Evolutionary conservation across 176 grass and related monocot species (phyloP), one percentile per base, ranked within the genome.

Genomic region (Phyllostachys edulis): DNA sequence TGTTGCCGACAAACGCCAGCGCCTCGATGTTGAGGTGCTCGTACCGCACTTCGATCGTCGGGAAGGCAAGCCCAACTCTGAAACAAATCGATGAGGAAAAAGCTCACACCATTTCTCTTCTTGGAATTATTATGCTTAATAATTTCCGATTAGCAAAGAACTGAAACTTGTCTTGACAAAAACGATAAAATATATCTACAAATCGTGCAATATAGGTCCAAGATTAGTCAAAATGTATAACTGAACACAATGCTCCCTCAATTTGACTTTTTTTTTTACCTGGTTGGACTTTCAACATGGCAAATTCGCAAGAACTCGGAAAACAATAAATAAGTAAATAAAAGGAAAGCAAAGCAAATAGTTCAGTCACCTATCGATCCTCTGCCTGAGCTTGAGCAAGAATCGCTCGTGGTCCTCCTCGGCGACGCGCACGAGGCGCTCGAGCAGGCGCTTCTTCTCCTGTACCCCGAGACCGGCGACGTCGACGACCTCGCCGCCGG

Each of bases 361-460:
- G 27, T 7, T 9, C 2, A 46, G 7, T 40, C 6, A 90, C 89
- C 79, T 65, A 11, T 92, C 87, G 9, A 92, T 86, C 24, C 90
- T 76, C 46, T 89, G 64, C 62, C 51, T 92, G 59, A 92, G 81
- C 78, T 84, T 92, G 56, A 80, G 78, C 83, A 92, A 75, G 90
- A 92, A 92, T 9, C 65, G 80, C 83, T 92, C 90, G 63, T 92
- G 88, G 75, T 92, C 90, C 60, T 92, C 90, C 47, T 92, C 87
- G 6, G 87, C 90, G 62, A 89, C 83, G 7, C 90, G 83, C 6
- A 92, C 87, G 2, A 92, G 90, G 5, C 90, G 77, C 67, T 92
- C 87, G 11, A 92, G 62, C 74, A 92, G 63, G 38, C 75, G 71
- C 27, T 66, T 85, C 78, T 72, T 75, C 66, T 92, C 73, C 13